Conservation (phyloP, 179 eudicot genomes). For the Beta macrorhiza region DNA sequence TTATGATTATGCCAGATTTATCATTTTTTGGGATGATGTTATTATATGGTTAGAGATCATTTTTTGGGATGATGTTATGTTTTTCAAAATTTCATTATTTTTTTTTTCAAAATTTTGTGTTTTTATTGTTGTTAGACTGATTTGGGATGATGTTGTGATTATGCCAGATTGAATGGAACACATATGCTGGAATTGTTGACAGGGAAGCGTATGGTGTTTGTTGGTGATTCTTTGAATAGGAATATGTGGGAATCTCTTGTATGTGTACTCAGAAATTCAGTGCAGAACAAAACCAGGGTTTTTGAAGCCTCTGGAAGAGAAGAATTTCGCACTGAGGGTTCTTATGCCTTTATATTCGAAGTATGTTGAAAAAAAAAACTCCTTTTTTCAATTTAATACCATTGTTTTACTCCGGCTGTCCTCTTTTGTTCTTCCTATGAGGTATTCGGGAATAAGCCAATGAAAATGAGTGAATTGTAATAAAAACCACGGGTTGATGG, state of each 20-base stretch:
- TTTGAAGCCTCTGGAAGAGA: constrained; percentile 65
- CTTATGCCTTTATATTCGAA: constrained; percentile 57
- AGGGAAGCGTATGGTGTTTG: constrained; percentile 77
- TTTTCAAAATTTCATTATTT: neutral
- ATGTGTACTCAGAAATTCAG: constrained; percentile 70
- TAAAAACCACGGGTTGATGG: no score
- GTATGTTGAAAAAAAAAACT: constrained; percentile 22
- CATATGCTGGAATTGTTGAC: constrained; percentile 66
- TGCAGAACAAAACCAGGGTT: constrained; percentile 57
- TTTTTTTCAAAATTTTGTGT: neutral
- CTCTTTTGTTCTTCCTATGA: no score
- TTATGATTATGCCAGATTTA: no score
- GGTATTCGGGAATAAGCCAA: no score
- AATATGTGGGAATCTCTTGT: constrained; percentile 97
- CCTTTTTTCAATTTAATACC: neutral
- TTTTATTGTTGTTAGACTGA: neutral
- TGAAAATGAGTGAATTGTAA: no score
- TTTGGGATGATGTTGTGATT: constrained; percentile 13
- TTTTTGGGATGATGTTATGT: neutral
- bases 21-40: neutral
- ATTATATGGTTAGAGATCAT: no score
- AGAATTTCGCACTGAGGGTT: constrained; percentile 54
- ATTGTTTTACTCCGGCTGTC: no score
- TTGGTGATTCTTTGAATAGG: constrained; percentile 90
- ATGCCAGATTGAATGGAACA: constrained; percentile 60